phyloP scores from a whole-genome alignment of 164 flowering plant species.

The Annona cherimola region DNA sequence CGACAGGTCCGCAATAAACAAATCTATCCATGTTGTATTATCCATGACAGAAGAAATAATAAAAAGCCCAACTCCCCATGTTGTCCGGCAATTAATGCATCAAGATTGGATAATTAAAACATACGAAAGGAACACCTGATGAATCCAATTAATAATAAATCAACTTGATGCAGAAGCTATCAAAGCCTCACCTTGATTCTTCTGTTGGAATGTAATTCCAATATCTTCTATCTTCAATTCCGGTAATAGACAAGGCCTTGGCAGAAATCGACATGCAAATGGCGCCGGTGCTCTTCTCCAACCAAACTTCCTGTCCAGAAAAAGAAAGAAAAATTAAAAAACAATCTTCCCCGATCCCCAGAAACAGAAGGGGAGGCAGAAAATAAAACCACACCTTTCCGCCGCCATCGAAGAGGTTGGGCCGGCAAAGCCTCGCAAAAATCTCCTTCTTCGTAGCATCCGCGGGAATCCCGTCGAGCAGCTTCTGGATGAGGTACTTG shows the following conservation, averaged over 20 bases:
- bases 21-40: too few relatives aligned
- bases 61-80: background rate
- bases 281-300: constrained; percentile 64
- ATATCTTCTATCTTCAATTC: constrained; percentile 96
- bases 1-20: too few relatives aligned
- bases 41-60: too few relatives aligned
- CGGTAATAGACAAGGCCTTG: constrained; percentile 68
- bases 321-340: constrained; percentile 4
- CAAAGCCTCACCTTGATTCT: constrained; percentile 64
- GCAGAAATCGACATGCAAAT: constrained; percentile 70
- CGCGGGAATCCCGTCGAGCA: constrained; percentile 29
- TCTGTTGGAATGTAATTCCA: constrained; percentile 79
- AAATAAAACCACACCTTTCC: constrained; percentile 43
- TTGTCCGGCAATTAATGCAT: too few relatives aligned
- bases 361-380: background rate
- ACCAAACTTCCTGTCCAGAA: constrained; percentile 60
- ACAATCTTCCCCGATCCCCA: background rate
- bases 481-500: constrained; percentile 26
- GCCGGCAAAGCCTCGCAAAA: constrained; percentile 48
- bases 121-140: background rate
- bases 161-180: background rate
- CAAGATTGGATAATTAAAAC: too few relatives aligned
- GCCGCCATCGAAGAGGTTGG: constrained; percentile 44
- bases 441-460: constrained; percentile 50
- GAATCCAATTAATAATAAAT: background rate